Evolutionary conservation across 225 moss, liverwort and hornwort genomes (phyloP).

Genomic region (Bryum argenteum): DNA sequence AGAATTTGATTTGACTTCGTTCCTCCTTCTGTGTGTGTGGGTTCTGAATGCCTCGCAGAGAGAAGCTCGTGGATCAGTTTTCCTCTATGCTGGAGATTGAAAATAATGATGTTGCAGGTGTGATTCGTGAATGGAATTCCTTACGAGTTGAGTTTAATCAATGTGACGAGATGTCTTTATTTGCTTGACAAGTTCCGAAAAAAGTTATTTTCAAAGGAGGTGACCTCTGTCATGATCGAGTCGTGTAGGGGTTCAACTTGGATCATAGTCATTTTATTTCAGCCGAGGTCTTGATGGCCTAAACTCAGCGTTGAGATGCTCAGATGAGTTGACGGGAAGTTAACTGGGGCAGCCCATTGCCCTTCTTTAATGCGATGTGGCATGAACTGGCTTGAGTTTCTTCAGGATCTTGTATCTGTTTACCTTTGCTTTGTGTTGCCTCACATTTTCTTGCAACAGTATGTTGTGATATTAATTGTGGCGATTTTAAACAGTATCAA

Average conservation of each 20-base stretch:
- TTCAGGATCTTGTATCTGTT: too few species aligned
- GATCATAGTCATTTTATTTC: slow-evolving; percentile 9
- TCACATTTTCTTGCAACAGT: background rate
- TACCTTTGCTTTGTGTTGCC: background rate
- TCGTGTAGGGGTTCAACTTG: slow-evolving; percentile 2
- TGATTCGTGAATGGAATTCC: background rate
- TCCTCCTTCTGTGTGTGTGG: background rate
- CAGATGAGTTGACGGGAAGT: too few species aligned
- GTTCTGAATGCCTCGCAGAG: slow-evolving; percentile 46
- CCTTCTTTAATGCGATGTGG: too few species aligned
- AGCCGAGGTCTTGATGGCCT: background rate
- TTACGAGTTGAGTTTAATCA: slow-evolving; percentile 15
- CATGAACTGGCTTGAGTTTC: too few species aligned
- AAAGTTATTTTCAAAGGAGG: background rate
- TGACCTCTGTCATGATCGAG: background rate
- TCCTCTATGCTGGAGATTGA: slow-evolving; percentile 94
- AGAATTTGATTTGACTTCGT: slow-evolving; percentile 8
- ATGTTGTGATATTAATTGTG: slow-evolving; percentile 10
- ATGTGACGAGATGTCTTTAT: slow-evolving; percentile 10
- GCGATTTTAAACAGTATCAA: slow-evolving; percentile 62
- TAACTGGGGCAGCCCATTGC: too few species aligned
- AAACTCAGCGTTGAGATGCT: too few species aligned
- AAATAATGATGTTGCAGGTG: slow-evolving; percentile 81
- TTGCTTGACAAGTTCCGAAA: slow-evolving; percentile 3
- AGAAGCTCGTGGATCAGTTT: slow-evolving; percentile 94